phyloP scores from a whole-genome alignment of 2,329 filamentous ascomycete species.

The Ceratocystis alfenasii region DNA sequence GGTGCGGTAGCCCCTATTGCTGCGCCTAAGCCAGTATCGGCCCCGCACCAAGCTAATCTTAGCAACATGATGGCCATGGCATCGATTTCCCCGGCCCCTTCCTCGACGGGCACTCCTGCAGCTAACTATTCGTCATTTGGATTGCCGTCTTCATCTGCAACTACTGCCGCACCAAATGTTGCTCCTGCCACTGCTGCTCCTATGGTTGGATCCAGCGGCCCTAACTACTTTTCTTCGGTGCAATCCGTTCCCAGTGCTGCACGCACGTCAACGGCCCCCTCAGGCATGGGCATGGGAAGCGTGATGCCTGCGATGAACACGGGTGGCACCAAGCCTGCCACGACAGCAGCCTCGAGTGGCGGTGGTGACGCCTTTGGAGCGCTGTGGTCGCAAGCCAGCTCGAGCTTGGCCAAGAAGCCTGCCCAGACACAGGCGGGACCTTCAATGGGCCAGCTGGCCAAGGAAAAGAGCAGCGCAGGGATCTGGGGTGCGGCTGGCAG shows the following conservation, averaged over 20 bases:
- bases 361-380: constrained; percentile 82
- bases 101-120: constrained; percentile 42
- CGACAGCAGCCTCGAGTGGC: constrained; percentile 40
- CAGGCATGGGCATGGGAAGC: constrained; percentile 34
- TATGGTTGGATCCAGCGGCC: constrained; percentile 59
- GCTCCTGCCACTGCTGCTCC: constrained; percentile 25
- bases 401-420: constrained; percentile 60
- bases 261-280: constrained; percentile 23
- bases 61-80: constrained; percentile 68
- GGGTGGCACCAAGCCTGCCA: constrained; percentile 35
- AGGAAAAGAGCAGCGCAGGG: constrained; percentile 88
- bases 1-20: constrained; percentile 40
- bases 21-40: constrained; percentile 74
- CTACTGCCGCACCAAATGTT: constrained; percentile 26
- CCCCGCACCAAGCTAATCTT: constrained; percentile 65
- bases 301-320: constrained; percentile 39
- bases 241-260: constrained; percentile 29
- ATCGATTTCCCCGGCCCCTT: constrained; percentile 64
- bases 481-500: constrained; percentile 71
- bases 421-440: constrained; percentile 54
- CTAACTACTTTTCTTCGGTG: constrained; percentile 93
- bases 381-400: constrained; percentile 66
- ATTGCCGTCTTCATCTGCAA: constrained; percentile 30
- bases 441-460: constrained; percentile 87
- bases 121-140: constrained; percentile 55